These are phyloP conservation scores for Colletotrichum filicis DNA, from an alignment of 2,329 filamentous ascomycete species.

Conservation along the genomic window DNA sequence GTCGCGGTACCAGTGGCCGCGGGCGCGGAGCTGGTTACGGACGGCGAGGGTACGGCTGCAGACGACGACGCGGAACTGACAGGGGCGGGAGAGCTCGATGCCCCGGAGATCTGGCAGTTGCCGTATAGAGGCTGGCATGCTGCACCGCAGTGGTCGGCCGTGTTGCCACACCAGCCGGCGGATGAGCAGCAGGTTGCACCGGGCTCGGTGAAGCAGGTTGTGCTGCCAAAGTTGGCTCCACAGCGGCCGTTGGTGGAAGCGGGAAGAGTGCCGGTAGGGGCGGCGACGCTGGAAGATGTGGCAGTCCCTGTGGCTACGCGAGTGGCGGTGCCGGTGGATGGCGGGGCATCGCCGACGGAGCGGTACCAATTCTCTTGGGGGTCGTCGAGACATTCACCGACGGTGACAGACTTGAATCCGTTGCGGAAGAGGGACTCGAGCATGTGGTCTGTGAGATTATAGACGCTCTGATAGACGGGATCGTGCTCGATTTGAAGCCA, in stretches of 20 bases:
- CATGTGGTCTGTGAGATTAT: constrained; percentile 51
- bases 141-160: constrained; percentile 50
- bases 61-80: constrained; percentile 10
- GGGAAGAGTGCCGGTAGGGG: constrained; percentile 28
- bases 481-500: constrained; percentile 49
- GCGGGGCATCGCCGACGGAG: constrained; percentile 35
- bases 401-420: constrained; percentile 56
- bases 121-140: constrained; percentile 50
- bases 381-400: constrained; percentile 66
- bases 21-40: constrained; percentile 1
- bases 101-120: constrained; percentile 24
- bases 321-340: constrained; percentile 6
- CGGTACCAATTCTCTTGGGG: constrained; percentile 65
- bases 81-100: not conserved
- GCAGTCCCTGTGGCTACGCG: constrained; percentile 1
- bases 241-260: constrained; percentile 42
- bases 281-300: constrained; percentile 4
- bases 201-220: constrained; percentile 39
- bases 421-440: constrained; percentile 49
- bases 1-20: constrained; percentile 3
- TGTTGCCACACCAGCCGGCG: constrained; percentile 50
- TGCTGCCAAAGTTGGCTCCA: constrained; percentile 38
- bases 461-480: constrained; percentile 52
- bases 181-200: constrained; percentile 42
- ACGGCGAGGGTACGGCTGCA: not conserved